phyloP scores from a whole-genome alignment of 495 filamentous ascomycete species.

The Penicillium mononematosum region DNA sequence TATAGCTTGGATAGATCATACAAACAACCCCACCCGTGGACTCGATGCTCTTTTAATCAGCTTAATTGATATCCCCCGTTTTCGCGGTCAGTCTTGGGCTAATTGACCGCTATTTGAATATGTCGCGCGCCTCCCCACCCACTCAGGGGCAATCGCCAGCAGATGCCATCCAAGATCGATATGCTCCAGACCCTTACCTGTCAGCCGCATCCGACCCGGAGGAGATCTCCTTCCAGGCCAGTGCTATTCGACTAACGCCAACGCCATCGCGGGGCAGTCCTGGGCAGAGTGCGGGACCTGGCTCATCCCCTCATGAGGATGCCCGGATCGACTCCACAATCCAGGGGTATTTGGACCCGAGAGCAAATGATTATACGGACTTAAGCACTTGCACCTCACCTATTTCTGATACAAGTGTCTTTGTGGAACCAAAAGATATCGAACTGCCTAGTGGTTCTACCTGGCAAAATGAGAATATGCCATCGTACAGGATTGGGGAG shows the following conservation, averaged over 20 bases:
- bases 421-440: constrained; percentile 22
- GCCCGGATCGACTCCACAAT: constrained; percentile 16
- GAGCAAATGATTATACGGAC: constrained; percentile 14
- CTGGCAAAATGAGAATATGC: constrained; percentile 13
- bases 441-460: constrained; percentile 15
- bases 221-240: constrained; percentile 37
- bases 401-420: constrained; percentile 9
- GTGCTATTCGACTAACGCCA: constrained; percentile 38
- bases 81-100: neutral
- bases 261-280: constrained; percentile 31
- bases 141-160: constrained; percentile 23
- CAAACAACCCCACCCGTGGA: neutral
- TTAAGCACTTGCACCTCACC: constrained; percentile 17
- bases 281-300: constrained; percentile 9
- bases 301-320: constrained; percentile 20
- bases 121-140: constrained; percentile 28
- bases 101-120: constrained; percentile 12
- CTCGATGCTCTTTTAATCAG: neutral
- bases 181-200: constrained; percentile 39
- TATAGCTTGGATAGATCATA: neutral
- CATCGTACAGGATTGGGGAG: constrained; percentile 7
- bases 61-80: neutral
- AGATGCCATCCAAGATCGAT: constrained; percentile 22
- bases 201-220: constrained; percentile 43
- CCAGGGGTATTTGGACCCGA: constrained; percentile 17